These are phyloP conservation scores for Schizonepeta tenuifolia DNA, from an alignment of 257 asterid genomes.

Conservation along the genomic window DNA sequence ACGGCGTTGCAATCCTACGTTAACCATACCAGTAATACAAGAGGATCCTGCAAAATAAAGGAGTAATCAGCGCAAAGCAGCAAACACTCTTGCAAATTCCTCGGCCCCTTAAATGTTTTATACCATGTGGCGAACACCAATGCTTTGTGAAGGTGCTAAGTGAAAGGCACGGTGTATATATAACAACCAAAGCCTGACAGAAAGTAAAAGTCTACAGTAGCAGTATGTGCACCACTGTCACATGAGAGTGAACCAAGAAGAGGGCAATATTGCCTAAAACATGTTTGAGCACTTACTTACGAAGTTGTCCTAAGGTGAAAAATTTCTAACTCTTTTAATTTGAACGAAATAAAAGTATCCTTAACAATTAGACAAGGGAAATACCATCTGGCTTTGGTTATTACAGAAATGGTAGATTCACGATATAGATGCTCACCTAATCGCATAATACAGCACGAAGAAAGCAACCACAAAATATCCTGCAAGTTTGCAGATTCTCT, in stretches of 20 bases:
- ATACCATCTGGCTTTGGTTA: neutral
- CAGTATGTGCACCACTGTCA: too few relatives aligned
- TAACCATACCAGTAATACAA: constrained; percentile 64
- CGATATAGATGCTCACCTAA: constrained; percentile 61
- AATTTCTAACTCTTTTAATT: neutral
- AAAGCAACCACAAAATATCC: constrained; percentile 67
- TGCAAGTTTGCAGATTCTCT: constrained; percentile 80
- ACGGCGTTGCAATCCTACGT: constrained; percentile 25
- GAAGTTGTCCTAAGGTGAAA: neutral
- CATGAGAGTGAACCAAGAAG: neutral
- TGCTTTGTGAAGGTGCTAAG: neutral
- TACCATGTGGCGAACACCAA: neutral
- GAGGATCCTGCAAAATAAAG: constrained; percentile 63
- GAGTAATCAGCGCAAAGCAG: constrained; percentile 18
- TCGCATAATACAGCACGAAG: constrained; percentile 58
- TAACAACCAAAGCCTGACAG: neutral
- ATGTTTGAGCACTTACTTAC: neutral
- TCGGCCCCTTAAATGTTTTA: neutral
- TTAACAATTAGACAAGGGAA: neutral
- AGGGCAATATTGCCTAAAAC: neutral
- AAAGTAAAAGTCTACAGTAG: neutral
- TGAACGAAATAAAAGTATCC: neutral
- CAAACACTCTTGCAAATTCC: neutral
- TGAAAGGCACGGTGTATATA: neutral
- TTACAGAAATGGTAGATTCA: constrained; percentile 21